Evolutionary conservation across 2,329 filamentous ascomycete genomes (phyloP), one percentile per base, ranked within the genome.

Genomic region (Byssochlamys sp.): DNA sequence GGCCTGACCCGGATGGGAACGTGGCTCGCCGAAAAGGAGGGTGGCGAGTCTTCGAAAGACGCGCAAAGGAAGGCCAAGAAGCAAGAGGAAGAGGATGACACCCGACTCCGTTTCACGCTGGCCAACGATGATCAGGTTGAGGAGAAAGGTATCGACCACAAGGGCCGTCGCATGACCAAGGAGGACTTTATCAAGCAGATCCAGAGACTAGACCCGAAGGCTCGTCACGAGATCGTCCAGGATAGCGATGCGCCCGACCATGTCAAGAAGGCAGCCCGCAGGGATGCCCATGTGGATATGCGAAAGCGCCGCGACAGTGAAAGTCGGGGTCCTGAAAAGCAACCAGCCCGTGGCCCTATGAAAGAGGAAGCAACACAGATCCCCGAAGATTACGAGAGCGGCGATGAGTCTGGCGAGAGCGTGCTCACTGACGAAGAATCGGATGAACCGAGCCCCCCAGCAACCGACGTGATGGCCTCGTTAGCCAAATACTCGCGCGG

Each of bases 151-250:
- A 64, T 75, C 27, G 57, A 62, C 50, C 70, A 76, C 56, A 81
- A 81, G 63, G 83, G 82, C 35, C 77, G 78, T 19, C 77, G 84
- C 50, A 83, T 86, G 81, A 84, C 79, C 72, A 86, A 85, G 65
- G 74, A 79, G 3, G 83, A 87, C 60, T 87, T 87, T 66, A 84
- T 86, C 65, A 73, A 80, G 58, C 80, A 85, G 63, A 83, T 87
- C 69, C 78, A 81, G 57, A 73, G 78, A 24, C 75, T 86, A 67
- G 83, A 85, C 60, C 80, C 84, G 27, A 85, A 82, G 64, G 73
- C 77, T 29, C 81, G 82, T 39, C 79, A 77, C 12, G 77, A 74
- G 53, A 60, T 75, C 4, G 71, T 77, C 2, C 70, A 78, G 35
- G 66, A 76, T 52, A 73, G 70, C 33, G 74, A 76, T 58, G 74